Base-by-base conservation (phyloP, 371 early-diverging fungal species). In the Paramicrosporidium saccamoebae region DNA sequence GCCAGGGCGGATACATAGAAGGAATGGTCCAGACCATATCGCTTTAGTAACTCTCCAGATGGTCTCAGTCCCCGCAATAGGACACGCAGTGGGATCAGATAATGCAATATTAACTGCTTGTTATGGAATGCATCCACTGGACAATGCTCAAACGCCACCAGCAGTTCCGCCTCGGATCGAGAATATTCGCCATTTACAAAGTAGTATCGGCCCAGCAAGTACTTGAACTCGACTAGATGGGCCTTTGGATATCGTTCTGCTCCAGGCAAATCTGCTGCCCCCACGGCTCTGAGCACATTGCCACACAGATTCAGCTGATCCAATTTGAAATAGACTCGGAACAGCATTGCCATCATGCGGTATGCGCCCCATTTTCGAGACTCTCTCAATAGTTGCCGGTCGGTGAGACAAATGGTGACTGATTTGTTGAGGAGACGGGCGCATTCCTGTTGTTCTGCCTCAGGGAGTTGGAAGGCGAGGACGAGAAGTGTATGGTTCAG, bases 291-390 rank as follows among this genome's bases (percentile, higher is more conserved):
- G n/a, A 73, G 33, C 20, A 77, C 55, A 28, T 66, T 81, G 17
- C 52, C 52, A 28, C 75, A 74, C 8, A 84, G 41, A 29, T 75
- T 73, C 25, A 64, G 60, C 21, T 64, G 62, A 22, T 56, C 57
- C 14, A 77, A 39, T 57, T 58, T 32, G 36, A 74, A 66, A 27
- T 79, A 81, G 2, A 65, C 67, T 21, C 54, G 45, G 37, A 84
- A 71, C 10, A 82, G 43, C 3, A 78, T 47, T 16, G 65, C 69
- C 25, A 59, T 59, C 36, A 79, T 54, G 26, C 48, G 57, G 34
- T 74, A 84, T 0, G 73, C 72, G 7, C 82, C 86, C 60, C 71
- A 74, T 28, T 74, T 75, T 16, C 74, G 58, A 10, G 78, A 72
- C n/a, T 32, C 25, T 3, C 28, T 26, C 5, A 51, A 21, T 4